Percentiles rank a stretch among this genome's conserved stretches.
Evolutionary conservation across 1,284 basidiomycete species (phyloP).

Genomic region (Moesziomyces antarcticus): DNA sequence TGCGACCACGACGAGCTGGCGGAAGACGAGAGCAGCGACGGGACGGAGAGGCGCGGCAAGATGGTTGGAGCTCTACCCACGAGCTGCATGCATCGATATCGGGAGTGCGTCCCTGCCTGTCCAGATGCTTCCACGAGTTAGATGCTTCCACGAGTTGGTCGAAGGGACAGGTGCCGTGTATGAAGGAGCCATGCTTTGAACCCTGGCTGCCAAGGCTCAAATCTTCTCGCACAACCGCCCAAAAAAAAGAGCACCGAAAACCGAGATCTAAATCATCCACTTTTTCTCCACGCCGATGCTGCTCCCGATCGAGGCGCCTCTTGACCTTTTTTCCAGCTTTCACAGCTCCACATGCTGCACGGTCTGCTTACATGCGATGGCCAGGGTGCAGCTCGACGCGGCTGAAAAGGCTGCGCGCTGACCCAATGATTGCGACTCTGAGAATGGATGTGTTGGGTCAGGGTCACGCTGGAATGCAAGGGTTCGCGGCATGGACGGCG

Average conservation of each 20-base stretch:
- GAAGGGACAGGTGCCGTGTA: no score
- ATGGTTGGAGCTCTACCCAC: constrained; percentile 18
- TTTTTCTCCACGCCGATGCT: neutral
- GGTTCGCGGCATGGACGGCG: neutral
- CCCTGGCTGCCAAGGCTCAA: neutral
- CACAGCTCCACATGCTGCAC: neutral
- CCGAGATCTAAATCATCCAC: neutral
- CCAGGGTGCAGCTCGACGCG: neutral
- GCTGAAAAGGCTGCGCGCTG: neutral
- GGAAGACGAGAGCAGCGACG: constrained; percentile 12
- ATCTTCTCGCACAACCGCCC: neutral
- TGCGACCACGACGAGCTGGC: neutral
- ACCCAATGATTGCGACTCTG: neutral
- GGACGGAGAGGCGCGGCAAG: constrained; percentile 1
- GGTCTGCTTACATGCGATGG: neutral
- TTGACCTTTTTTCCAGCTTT: neutral
- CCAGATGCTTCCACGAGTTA: neutral
- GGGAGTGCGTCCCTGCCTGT: neutral
- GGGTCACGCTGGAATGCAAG: neutral
- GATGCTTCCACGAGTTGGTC: neutral
- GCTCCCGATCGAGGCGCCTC: neutral
- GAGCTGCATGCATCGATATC: constrained; percentile 25
- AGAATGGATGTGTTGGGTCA: no score
- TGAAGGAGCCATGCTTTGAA: neutral
- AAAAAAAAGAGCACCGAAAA: neutral